Evolutionary conservation across 1,284 basidiomycete genomes (phyloP).

Genomic region (Ustilago lituana): DNA sequence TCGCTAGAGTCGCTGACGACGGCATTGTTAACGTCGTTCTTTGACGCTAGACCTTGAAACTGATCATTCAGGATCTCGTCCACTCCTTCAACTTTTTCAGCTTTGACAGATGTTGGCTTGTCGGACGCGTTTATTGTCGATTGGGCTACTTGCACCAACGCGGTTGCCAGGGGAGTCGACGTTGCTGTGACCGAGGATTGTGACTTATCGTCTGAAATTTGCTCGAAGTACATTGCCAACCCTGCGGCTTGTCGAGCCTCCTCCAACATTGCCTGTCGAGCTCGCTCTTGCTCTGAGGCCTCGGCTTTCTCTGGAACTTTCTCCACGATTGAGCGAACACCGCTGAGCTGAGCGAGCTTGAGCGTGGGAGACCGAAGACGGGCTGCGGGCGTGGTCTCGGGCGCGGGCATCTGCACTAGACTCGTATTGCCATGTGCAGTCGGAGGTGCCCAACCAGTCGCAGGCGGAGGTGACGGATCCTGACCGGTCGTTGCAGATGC

Average conservation of each 20-base stretch:
- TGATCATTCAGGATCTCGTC: conserved; percentile 11
- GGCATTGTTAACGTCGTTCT: background rate
- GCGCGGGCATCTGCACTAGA: no score
- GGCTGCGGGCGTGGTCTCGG: no score
- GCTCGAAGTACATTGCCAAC: conserved; percentile 13
- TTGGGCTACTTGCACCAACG: background rate
- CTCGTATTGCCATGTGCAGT: no score
- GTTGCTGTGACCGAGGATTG: background rate
- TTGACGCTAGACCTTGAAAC: no score
- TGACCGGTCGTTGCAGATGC: background rate
- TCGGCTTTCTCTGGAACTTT: background rate
- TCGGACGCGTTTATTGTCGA: background rate
- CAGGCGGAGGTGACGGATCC: no score
- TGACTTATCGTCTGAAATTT: conserved; percentile 11
- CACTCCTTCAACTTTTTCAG: background rate
- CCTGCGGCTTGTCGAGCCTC: conserved; percentile 26
- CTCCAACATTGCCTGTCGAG: conserved; percentile 1
- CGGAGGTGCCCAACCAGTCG: no score
- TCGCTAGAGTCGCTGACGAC: background rate
- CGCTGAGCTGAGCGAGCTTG: conserved; percentile 9
- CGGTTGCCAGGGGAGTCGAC: background rate
- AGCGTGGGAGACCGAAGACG: background rate
- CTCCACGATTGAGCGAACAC: background rate
- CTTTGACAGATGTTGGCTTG: background rate
- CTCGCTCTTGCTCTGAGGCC: background rate